Conservation (phyloP, 2,329 filamentous ascomycete species). For the Fusarium sp. region DNA sequence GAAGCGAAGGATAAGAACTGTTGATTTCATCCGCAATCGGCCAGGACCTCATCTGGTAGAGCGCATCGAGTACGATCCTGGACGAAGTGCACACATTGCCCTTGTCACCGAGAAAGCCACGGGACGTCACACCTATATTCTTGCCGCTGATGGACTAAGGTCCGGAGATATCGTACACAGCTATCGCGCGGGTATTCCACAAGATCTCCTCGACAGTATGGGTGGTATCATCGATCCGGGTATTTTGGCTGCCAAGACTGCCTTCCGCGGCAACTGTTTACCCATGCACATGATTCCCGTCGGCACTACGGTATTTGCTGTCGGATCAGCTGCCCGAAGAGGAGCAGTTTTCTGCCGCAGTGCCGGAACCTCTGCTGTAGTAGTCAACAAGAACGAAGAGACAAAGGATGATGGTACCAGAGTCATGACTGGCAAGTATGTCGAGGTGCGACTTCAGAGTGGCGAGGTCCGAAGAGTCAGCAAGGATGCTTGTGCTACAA, state of each 20-base stretch:
- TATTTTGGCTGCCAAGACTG: slow-evolving; percentile 94
- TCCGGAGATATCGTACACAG: slow-evolving; percentile 93
- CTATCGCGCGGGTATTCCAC: slow-evolving; percentile 89
- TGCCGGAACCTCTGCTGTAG: slow-evolving; percentile 89
- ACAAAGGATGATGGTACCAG: slow-evolving; percentile 69
- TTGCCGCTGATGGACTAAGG: slow-evolving; percentile 94
- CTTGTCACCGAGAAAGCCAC: slow-evolving; percentile 82
- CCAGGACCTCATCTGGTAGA: slow-evolving; percentile 90
- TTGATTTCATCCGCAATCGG: slow-evolving; percentile 85
- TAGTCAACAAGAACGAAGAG: slow-evolving; percentile 89
- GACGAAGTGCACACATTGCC: slow-evolving; percentile 92
- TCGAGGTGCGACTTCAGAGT: slow-evolving; percentile 89
- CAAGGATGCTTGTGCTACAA: slow-evolving; percentile 92
- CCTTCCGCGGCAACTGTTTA: slow-evolving; percentile 93
- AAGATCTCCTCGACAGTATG: slow-evolving; percentile 89
- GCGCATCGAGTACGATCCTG: slow-evolving; percentile 95
- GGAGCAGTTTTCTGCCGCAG: slow-evolving; percentile 93
- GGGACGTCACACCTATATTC: slow-evolving; percentile 85
- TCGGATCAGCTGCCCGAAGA: slow-evolving; percentile 80
- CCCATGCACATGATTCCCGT: slow-evolving; percentile 96
- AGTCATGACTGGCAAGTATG: slow-evolving; percentile 78
- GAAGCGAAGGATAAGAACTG: slow-evolving; percentile 89
- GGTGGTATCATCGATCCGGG: slow-evolving; percentile 93
- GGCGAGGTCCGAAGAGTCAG: slow-evolving; percentile 91
- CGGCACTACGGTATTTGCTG: slow-evolving; percentile 91